phyloP scores from a whole-genome alignment of 495 filamentous ascomycete species.

The Friedmanniomyces simplex region DNA sequence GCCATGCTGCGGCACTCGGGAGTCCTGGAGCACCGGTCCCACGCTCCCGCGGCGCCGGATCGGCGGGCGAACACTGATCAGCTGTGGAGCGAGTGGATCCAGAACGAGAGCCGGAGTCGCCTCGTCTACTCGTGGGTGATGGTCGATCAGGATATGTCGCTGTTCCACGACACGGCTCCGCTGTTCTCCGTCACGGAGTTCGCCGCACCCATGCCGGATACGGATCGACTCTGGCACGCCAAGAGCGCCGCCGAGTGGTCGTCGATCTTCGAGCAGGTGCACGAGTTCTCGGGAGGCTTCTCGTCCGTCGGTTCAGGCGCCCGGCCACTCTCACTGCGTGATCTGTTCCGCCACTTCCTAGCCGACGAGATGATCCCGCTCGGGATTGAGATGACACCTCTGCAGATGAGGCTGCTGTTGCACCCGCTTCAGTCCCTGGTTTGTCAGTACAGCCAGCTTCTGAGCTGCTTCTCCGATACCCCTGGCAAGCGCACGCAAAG shows the following conservation, averaged over 20 bases:
- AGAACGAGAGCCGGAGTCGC: conserved; percentile 49
- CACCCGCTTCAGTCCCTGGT: conserved; percentile 34
- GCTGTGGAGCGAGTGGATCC: conserved; percentile 47
- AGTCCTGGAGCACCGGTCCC: conserved; percentile 39
- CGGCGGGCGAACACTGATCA: conserved; percentile 35
- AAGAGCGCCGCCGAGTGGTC: conserved; percentile 38
- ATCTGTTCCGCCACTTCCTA: conserved; percentile 44
- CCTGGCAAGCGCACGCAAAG: conserved; percentile 27
- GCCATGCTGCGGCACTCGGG: conserved; percentile 50
- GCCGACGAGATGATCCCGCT: conserved; percentile 32
- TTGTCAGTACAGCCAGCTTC: conserved; percentile 32
- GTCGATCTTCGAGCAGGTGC: conserved; percentile 39
- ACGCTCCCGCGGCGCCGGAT: conserved; percentile 18
- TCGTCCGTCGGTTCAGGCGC: conserved; percentile 34
- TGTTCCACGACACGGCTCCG: conserved; percentile 51
- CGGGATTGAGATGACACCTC: conserved; percentile 31
- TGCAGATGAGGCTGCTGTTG: conserved; percentile 33
- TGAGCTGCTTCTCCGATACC: conserved; percentile 34
- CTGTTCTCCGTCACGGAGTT: conserved; percentile 49
- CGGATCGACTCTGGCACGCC: conserved; percentile 44
- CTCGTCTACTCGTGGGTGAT: conserved; percentile 56
- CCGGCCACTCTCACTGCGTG: conserved; percentile 41
- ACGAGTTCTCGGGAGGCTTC: conserved; percentile 35
- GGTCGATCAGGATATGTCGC: conserved; percentile 54
- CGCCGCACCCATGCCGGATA: conserved; percentile 45